A percentile compares a stretch with the other conserved stretches of the same genome.
phyloP scores from a whole-genome alignment of 306 rosid genomes.

The Lathyrus aphaca region DNA sequence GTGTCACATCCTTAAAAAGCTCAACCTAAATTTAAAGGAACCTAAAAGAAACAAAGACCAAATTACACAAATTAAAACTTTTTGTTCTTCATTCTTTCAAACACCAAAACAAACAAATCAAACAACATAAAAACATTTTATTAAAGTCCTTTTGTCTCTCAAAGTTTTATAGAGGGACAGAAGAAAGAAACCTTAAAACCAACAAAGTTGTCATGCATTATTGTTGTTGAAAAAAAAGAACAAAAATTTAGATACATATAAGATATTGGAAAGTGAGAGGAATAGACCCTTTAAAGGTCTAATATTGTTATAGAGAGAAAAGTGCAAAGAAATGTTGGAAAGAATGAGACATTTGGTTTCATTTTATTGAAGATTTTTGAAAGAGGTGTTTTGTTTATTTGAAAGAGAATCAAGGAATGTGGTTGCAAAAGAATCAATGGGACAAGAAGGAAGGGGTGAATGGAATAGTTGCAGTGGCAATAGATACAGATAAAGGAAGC shows the following conservation, averaged over 20 bases:
- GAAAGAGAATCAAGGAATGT: conserved; percentile 51
- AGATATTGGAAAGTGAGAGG: background rate
- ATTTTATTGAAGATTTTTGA: conserved; percentile 9
- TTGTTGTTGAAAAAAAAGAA: conserved; percentile 16
- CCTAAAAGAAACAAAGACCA: conserved; percentile 10
- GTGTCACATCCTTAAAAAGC: conserved; percentile 35
- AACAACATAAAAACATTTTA: background rate
- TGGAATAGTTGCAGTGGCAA: conserved; percentile 90
- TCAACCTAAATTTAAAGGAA: conserved; percentile 28
- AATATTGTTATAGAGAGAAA: background rate
- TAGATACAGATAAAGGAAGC: conserved; percentile 83
- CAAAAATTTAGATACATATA: background rate
- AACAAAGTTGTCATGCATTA: background rate
- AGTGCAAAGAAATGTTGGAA: conserved; percentile 3
- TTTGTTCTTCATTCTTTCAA: conserved; percentile 28
- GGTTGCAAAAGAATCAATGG: conserved; percentile 57
- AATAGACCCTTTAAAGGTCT: background rate
- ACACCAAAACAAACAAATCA: background rate
- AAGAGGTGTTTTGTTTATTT: conserved; percentile 10
- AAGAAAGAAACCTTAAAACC: conserved; percentile 16
- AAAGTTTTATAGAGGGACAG: conserved; percentile 29
- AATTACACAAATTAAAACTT: conserved; percentile 12
- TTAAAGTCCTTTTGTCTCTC: conserved; percentile 42
- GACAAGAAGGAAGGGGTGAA: conserved; percentile 65
- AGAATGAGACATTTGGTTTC: background rate